Percentiles rank a stretch among this genome's conserved stretches.
Conservation (phyloP, 495 filamentous ascomycete species). For the Neohortaea acidophila region DNA sequence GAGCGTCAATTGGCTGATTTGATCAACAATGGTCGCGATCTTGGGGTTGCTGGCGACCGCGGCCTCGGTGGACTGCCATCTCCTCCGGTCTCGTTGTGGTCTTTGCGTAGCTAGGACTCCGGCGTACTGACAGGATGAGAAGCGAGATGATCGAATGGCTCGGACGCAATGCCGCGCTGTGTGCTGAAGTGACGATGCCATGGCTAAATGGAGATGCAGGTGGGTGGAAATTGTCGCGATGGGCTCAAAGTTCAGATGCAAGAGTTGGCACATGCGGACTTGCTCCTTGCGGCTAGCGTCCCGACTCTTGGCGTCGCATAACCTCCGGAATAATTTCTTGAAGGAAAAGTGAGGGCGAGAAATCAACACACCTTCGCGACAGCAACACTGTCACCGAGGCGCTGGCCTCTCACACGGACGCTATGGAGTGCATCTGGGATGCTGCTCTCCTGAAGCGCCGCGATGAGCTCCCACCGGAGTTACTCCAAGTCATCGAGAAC, state of each 20-base stretch:
- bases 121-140: background rate
- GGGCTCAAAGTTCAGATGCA: no score
- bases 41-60: slow-evolving; percentile 55
- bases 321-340: no score
- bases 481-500: slow-evolving; percentile 46
- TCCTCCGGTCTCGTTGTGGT: slow-evolving; percentile 27
- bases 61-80: slow-evolving; percentile 60
- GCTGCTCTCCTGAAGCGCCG: slow-evolving; percentile 5
- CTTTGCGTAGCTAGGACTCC: slow-evolving; percentile 8
- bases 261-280: no score
- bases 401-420: no score
- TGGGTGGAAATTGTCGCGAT: no score
- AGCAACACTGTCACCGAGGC: no score
- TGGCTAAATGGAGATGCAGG: no score
- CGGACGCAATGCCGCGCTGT: slow-evolving; percentile 45
- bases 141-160: slow-evolving; percentile 14
- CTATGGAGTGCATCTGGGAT: slow-evolving; percentile 24
- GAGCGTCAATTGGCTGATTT: slow-evolving; percentile 93
- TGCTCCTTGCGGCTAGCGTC: no score
- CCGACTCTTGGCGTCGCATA: no score
- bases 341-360: no score
- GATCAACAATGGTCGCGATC: slow-evolving; percentile 83
- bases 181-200: slow-evolving; percentile 45
- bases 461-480: slow-evolving; percentile 37
- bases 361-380: no score